Evolutionary conservation across 2,329 filamentous ascomycete genomes (phyloP), one percentile per base, ranked within the genome.

Genomic region (Arthrinium phaeospermum): DNA sequence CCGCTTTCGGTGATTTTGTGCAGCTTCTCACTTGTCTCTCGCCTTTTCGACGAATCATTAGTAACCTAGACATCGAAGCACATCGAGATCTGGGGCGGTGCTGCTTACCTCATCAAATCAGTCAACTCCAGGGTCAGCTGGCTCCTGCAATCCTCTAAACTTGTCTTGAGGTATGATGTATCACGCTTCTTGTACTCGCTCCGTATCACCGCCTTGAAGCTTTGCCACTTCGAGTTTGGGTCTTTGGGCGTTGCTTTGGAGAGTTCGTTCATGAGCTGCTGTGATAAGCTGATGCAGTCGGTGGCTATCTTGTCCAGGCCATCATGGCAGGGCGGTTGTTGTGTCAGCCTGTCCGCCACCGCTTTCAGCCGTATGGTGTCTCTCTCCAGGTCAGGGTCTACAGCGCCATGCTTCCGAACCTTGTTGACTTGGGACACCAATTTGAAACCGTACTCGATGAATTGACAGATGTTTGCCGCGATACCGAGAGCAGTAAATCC

Each of bases 161-260:
- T 67, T 71, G 70, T 6, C 69, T 71, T 24, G 53, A 57, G 51
- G 14, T 57, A 24, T 30, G 51, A 7, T 7, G 16, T 57, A 19
- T 34, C 51, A 6, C 19, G 51, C 27, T 57, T 57, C 64, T 46
- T 72, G 67, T 0, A 46, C 68, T 19, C 68, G 67, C 68, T 73
- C 67, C 73, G 64, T 47, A 14, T 22, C 57, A 46, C 27, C 4
- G 74, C 72, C n/a, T 53, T 71, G 45, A 71, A 34, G 61, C 70
- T 68, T 51, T 71, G 69, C 67, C 67, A 46, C 45, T 61, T 73
- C 27, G 73, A 74, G 30, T 75, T 75, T 0, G 74, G 64, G 27
- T 77, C 69, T 16, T 44, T 75, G 34, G 76, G 72, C 70, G 73
- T 75, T 57, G 76, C 71, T 34, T 71, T 61, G 44, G 78, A 76